Base-by-base conservation (phyloP, 805 yeast genomes). In the Pichia scutulata region DNA sequence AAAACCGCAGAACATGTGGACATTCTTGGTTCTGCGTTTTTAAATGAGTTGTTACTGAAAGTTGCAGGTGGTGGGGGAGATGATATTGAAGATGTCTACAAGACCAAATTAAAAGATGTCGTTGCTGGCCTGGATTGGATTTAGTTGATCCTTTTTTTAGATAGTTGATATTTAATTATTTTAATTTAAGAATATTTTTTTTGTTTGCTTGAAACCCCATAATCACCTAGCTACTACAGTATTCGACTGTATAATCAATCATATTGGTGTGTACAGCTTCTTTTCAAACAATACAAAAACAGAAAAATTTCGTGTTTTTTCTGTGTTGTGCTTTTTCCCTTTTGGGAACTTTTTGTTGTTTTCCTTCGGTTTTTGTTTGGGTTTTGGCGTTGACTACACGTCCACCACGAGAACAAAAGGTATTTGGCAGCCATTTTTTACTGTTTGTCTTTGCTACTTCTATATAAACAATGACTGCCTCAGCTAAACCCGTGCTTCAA, bases 1-100 rank as follows among this genome's bases (percentile, higher is more conserved):
- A 86, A 86, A 64, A 92, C 97, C 0, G 97, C 98, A 1, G 99
- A 93, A 60, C 99, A 93, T 66, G 99, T 93, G 26, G 99, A 93
- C 64, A 90, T 93, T 44, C 72, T 93, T 44, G 99, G 99, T 2
- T 82, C 95, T 55, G 88, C 97, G 1, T 95, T 85, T 62, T 71
- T 93, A 64, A 93, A 93, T 63, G 99, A 93, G 62, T 70, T 90
- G 60, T 72, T 93, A 13, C 70, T 92, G 49, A 77, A 78, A 54
- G 89, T 93, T 18, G 97, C 90, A 1, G 73, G 87, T 41, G 99
- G 99, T 0, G 65, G 73, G 36, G 96, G 95, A 2, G 80, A 80
- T 44, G 65, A 72, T 19, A 86, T 93, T 51, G 70, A 77, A 43
- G 83, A 83, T 57, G 70, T 78, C 44, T 70, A 75, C 45, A 69